Conservation (phyloP, 2,329 filamentous ascomycete genomes). For the Penicillium sclerotiorum region DNA sequence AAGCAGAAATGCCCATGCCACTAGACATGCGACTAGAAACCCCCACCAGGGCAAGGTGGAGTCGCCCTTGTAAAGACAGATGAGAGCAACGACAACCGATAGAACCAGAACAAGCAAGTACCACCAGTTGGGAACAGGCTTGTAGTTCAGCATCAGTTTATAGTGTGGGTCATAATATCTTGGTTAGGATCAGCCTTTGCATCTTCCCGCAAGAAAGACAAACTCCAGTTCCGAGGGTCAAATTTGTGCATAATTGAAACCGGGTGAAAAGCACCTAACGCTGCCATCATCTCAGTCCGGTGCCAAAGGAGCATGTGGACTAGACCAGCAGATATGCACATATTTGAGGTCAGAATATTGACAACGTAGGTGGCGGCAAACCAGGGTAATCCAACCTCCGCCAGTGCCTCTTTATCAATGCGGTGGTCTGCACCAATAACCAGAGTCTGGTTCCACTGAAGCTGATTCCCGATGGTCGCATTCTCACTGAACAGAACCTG, state of each 20-base stretch:
- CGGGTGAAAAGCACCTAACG: not conserved
- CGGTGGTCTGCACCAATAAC: slow-evolving; percentile 45
- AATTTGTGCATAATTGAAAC: slow-evolving; percentile 14
- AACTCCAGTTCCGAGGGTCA: slow-evolving; percentile 6
- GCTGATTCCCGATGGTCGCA: slow-evolving; percentile 41
- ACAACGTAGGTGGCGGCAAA: slow-evolving; percentile 45
- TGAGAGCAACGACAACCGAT: slow-evolving; percentile 34
- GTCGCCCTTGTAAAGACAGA: slow-evolving; percentile 41
- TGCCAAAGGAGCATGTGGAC: slow-evolving; percentile 49
- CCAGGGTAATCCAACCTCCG: slow-evolving; percentile 44
- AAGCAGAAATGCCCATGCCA: slow-evolving; percentile 41
- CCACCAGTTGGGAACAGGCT: slow-evolving; percentile 49
- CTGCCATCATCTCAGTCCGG: slow-evolving; percentile 39
- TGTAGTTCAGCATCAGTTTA: slow-evolving; percentile 45
- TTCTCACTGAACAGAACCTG: slow-evolving; percentile 44
- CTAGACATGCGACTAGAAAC: slow-evolving; percentile 42
- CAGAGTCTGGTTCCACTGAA: slow-evolving; percentile 47
- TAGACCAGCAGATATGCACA: slow-evolving; percentile 52
- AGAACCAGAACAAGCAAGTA: slow-evolving; percentile 39
- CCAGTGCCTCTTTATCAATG: slow-evolving; percentile 41
- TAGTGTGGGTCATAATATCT: slow-evolving; percentile 45
- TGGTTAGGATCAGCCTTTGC: slow-evolving; percentile 12
- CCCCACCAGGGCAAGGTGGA: slow-evolving; percentile 48
- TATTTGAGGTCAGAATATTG: slow-evolving; percentile 49
- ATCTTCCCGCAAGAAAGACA: slow-evolving; percentile 10